A percentile compares a stretch with the other conserved stretches of the same genome.
Evolutionary conservation across 208 protist species (phyloP).

Genomic region (Crithidia acanthocephali): DNA sequence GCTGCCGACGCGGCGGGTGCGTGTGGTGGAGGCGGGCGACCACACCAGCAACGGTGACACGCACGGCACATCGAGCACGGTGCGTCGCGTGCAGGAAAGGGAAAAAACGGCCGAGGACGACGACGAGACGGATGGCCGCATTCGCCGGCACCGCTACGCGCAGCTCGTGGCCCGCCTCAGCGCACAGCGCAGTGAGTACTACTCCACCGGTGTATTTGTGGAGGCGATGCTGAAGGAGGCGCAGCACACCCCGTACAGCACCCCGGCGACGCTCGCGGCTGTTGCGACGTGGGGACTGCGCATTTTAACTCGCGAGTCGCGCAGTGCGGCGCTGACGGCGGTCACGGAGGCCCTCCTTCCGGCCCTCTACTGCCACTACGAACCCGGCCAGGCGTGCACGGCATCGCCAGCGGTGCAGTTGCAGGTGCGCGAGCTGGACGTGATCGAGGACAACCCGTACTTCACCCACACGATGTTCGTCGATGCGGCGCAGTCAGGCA

Average conservation of each 20-base stretch:
- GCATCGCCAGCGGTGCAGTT: constrained; percentile 59
- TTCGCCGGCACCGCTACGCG: constrained; percentile 78
- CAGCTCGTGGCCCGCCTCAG: constrained; percentile 58
- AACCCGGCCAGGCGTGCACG: constrained; percentile 35
- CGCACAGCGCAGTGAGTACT: constrained; percentile 51
- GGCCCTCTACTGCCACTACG: constrained; percentile 79
- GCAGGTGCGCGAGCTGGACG: constrained; percentile 50
- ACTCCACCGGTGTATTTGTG: constrained; percentile 79
- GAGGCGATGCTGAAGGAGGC: constrained; percentile 78
- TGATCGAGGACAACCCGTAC: constrained; percentile 71
- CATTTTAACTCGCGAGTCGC: constrained; percentile 47
- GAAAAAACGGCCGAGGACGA: constrained; percentile 35
- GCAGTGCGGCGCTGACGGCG: constrained; percentile 32
- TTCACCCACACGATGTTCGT: constrained; percentile 87
- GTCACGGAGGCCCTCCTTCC: constrained; percentile 67
- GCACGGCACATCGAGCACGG: constrained; percentile 9
- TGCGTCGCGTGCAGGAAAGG: constrained; percentile 27
- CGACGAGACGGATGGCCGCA: constrained; percentile 48
- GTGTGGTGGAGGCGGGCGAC: background rate
- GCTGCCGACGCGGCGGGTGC: background rate
- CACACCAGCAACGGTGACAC: background rate
- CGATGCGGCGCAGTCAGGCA: constrained; percentile 56
- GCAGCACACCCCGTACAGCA: constrained; percentile 30
- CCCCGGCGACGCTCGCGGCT: constrained; percentile 46
- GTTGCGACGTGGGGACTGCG: constrained; percentile 78